phyloP scores from a whole-genome alignment of 2,329 filamentous ascomycete species.

The Cryphonectria parasitica region DNA sequence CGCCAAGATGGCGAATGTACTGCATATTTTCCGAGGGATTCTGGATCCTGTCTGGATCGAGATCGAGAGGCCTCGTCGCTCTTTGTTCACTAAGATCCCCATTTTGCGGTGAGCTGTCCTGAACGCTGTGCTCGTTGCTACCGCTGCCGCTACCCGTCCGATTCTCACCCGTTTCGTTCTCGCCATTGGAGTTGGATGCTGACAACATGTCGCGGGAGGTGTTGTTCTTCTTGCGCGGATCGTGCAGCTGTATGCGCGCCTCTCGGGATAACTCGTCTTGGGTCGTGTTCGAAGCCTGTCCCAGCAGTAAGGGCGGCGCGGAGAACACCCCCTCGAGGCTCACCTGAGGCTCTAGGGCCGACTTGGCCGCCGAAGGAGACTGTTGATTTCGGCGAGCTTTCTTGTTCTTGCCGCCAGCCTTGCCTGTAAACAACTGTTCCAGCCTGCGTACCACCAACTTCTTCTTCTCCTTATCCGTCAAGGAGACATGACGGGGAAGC shows the following conservation, averaged over 20 bases:
- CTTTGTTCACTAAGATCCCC: constrained; percentile 66
- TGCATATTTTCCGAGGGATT: constrained; percentile 77
- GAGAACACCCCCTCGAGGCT: constrained; percentile 22
- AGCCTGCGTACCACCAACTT: constrained; percentile 75
- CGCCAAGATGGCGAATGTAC: constrained; percentile 75
- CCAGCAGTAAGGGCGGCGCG: constrained; percentile 17
- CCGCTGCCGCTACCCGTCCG: constrained; percentile 35
- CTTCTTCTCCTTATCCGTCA: constrained; percentile 77
- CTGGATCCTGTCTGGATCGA: constrained; percentile 79
- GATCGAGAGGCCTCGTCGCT: constrained; percentile 74
- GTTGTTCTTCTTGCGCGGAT: constrained; percentile 41
- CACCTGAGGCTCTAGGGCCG: constrained; percentile 16
- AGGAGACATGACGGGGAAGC: constrained; percentile 61
- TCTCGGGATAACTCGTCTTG: constrained; percentile 48
- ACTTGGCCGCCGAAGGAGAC: constrained; percentile 31
- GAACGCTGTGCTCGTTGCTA: constrained; percentile 37
- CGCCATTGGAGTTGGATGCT: constrained; percentile 51
- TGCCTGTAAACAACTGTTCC: constrained; percentile 82
- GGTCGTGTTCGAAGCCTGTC: constrained; percentile 16
- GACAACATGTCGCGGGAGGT: constrained; percentile 49
- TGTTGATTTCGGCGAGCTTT: constrained; percentile 38
- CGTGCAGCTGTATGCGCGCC: constrained; percentile 49
- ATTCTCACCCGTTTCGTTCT: constrained; percentile 47
- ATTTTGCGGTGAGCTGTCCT: constrained; percentile 47
- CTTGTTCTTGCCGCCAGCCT: constrained; percentile 45